phyloP scores from a whole-genome alignment of 495 filamentous ascomycete species.

The Penicillium manginii region DNA sequence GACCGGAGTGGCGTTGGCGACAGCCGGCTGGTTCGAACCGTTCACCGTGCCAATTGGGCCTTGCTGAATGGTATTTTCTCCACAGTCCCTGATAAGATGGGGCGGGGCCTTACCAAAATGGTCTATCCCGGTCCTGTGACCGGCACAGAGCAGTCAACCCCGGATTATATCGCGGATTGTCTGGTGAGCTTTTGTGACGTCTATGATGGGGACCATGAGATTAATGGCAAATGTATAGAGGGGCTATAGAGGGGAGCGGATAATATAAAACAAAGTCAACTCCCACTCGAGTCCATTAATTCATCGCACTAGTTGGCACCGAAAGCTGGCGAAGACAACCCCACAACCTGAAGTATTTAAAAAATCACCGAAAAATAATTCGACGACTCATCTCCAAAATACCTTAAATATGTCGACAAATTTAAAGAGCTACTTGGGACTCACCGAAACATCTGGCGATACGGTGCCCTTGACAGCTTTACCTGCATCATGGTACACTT shows the following conservation, averaged over 20 bases:
- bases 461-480: constrained; percentile 36
- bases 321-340: background rate
- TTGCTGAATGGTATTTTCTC: background rate
- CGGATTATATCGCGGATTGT: constrained; percentile 1
- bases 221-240: background rate
- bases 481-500: constrained; percentile 55
- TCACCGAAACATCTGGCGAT: constrained; percentile 15
- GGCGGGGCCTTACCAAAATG: background rate
- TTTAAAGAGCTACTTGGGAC: constrained; percentile 31
- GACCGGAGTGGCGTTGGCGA: constrained; percentile 21
- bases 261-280: background rate
- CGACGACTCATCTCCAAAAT: background rate
- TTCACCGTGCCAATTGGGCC: constrained; percentile 11
- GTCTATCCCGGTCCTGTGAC: constrained; percentile 31
- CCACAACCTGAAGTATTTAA: background rate
- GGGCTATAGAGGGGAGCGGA: background rate
- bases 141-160: constrained; percentile 14
- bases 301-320: background rate
- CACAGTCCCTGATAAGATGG: background rate
- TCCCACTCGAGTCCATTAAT: background rate
- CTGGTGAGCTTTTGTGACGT: constrained; percentile 12
- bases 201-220: constrained; percentile 1
- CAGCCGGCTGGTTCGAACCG: constrained; percentile 21
- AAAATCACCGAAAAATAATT: too few species aligned
- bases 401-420: constrained; percentile 16